phyloP scores from a whole-genome alignment of 2,329 filamentous ascomycete species.

The Fusarium secorum region DNA sequence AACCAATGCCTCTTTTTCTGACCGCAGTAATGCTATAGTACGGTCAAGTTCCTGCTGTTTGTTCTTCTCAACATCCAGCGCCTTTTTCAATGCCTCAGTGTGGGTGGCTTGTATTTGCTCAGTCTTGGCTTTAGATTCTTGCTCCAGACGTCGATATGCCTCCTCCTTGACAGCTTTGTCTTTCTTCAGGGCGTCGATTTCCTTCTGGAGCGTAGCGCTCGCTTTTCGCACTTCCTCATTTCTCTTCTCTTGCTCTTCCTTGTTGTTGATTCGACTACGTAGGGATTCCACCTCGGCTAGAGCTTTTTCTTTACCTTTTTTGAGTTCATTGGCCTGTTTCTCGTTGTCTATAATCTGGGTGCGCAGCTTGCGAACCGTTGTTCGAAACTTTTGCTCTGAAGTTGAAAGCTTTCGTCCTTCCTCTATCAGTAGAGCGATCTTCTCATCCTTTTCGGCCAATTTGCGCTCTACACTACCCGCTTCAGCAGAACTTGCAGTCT shows the following conservation, averaged over 20 bases:
- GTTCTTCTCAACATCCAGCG: conserved; percentile 72
- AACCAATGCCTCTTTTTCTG: conserved; percentile 78
- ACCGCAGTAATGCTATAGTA: conserved; percentile 68
- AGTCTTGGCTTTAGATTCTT: conserved; percentile 72
- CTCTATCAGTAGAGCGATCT: conserved; percentile 87
- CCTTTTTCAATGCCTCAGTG: conserved; percentile 70
- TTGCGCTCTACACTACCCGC: conserved; percentile 76
- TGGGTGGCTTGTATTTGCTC: conserved; percentile 71
- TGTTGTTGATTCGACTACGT: conserved; percentile 57
- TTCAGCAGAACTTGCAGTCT: conserved; percentile 67
- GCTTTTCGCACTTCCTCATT: conserved; percentile 60
- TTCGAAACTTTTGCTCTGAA: conserved; percentile 84
- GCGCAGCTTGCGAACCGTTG: conserved; percentile 82
- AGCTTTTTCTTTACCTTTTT: conserved; percentile 66
- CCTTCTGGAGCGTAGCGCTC: conserved; percentile 57
- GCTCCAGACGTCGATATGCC: conserved; percentile 72
- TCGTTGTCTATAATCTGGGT: conserved; percentile 71
- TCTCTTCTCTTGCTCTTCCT: conserved; percentile 63
- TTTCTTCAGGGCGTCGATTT: conserved; percentile 55
- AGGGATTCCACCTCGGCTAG: conserved; percentile 58
- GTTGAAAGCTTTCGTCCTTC: conserved; percentile 90
- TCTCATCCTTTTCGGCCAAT: conserved; percentile 87
- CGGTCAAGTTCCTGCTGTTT: conserved; percentile 64
- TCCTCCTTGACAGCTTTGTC: conserved; percentile 66
- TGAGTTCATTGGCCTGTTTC: conserved; percentile 67